Base-by-base conservation (phyloP, 140 eudicot species). In the Senecio squalidus region DNA sequence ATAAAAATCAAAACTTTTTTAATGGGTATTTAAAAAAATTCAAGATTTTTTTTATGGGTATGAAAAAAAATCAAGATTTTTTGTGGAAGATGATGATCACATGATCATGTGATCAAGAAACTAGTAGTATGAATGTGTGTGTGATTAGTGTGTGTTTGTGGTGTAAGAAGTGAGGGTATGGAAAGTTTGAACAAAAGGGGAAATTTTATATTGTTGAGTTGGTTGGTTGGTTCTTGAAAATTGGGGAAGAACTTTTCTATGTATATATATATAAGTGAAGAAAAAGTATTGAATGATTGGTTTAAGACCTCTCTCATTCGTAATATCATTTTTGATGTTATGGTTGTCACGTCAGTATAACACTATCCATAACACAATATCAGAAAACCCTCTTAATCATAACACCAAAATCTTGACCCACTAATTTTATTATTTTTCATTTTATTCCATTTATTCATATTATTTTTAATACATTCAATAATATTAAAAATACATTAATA, bases 171-270 rank as follows among this genome's bases (percentile, higher is more conserved):
- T 46, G 23, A 25, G 43, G 38, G 67, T n/a, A 57, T 26, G 67
- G 36, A 27, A 33, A 64, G 72, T 64, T 72, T 39, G 60, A 72
- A 55, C 72, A 72, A 72, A 72, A 64, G 67, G 36, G 67, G 77
- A 64, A 72, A 48, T 48, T 34, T 72, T 72, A 64, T 72, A 56
- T 55, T 64, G 72, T 55, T 72, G 60, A 59, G 62, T 65, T 53
- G 62, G 62, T 53, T 65, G 70, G 76, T 63, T 64, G 58, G 61
- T 71, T 71, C 76, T 64, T 57, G 67, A 72, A 56, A 54, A 53
- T 70, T 51, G 21, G 43, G 41, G 25, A 39, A 53, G 58, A 64
- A 31, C 60, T 64, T 72, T 71, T 55, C 49, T 46, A 55, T 30
- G 1, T 36, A n/a, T n/a, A n/a, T 36, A 11, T 48, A 56, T 55